These are phyloP conservation scores for Diplosphaera chodatii DNA, from an alignment of 139 green algal genomes.

Conservation along the genomic window DNA sequence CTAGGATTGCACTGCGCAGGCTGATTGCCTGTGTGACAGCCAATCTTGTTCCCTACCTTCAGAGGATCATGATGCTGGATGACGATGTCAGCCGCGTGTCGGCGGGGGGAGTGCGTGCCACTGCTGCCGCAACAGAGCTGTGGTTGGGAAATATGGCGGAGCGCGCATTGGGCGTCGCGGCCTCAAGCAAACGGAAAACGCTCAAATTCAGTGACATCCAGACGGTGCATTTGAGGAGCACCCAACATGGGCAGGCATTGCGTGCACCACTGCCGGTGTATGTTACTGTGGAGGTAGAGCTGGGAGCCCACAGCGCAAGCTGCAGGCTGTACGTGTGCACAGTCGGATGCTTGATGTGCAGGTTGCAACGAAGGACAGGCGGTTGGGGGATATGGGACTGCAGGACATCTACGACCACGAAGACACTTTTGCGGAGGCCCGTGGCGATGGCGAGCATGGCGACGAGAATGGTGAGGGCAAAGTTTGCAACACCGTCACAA, in stretches of 20 bases:
- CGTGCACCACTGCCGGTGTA: too few relatives aligned
- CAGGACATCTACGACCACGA: constrained; percentile 18
- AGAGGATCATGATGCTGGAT: constrained; percentile 43
- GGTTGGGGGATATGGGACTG: constrained; percentile 31
- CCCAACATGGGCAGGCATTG: too few relatives aligned
- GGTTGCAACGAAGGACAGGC: constrained; percentile 16
- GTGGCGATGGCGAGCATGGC: background rate
- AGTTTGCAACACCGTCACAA: background rate
- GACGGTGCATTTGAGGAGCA: too few relatives aligned
- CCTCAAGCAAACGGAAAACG: constrained; percentile 27
- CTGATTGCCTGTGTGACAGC: too few relatives aligned
- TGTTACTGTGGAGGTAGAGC: too few relatives aligned
- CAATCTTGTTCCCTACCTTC: too few relatives aligned
- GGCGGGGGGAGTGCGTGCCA: constrained; percentile 35
- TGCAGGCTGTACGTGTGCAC: too few relatives aligned
- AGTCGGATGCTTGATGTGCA: too few relatives aligned
- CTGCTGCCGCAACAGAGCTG: constrained; percentile 34
- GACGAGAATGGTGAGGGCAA: background rate
- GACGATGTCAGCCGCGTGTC: constrained; percentile 42
- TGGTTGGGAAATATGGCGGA: constrained; percentile 44
- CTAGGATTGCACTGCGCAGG: too few relatives aligned
- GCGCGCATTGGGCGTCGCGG: constrained; percentile 21
- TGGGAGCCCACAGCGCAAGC: too few relatives aligned
- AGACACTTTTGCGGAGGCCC: constrained; percentile 18
- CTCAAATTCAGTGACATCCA: constrained; percentile 31